Base-by-base conservation (phyloP, 2,329 filamentous ascomycete species). In the Trichoderma sp. region DNA sequence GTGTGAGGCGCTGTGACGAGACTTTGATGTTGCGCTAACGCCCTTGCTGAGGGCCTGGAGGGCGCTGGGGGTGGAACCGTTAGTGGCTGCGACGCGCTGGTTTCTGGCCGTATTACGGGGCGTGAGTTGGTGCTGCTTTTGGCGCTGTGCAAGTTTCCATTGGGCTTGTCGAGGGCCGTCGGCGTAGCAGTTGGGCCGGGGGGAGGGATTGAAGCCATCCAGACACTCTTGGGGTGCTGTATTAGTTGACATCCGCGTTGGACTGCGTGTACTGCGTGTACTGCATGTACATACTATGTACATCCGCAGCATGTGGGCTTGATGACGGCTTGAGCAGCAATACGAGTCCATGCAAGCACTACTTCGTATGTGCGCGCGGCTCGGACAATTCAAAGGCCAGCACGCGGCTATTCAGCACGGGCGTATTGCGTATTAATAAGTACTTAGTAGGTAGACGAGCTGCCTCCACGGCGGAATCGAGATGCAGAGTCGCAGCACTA, bases 181-280 rank as follows among this genome's bases (percentile, higher is more conserved):
- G 61, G 61, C 25, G 61, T 64, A 45, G 61, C 61, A 64, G 50
- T 64, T 64, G 50, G 15, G 61, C 61, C 61, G 61, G 50, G 60
- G 59, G 29, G 9, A 32, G 15, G 19, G 13, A 57, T 25, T 22
- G 32, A 35, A 32, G 17, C n/a, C 32, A 35, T 8, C 19, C 50
- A 53, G n/a, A 27, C 25, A 32, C 29, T 12, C 17, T 29, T 48
- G 42, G n/a, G n/a, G 42, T 19, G 50, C 50, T n/a, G n/a, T n/a
- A n/a, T n/a, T n/a, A 32, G 27, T 54, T 32, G 50, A 54, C 50
- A 54, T 32, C 50, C n/a, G 17, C 50, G 19, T 39, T 17, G 3
- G 10, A n/a, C n/a, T n/a, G n/a, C n/a, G n/a, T n/a, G n/a, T n/a
- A n/a, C n/a, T 48, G 42, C 42, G 42, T 19, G 22, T 19, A 22